A percentile compares a stretch with the other conserved stretches of the same genome.
These are phyloP conservation scores for Xylaria castorea DNA, from an alignment of 495 filamentous ascomycete genomes.

Conservation along the genomic window DNA sequence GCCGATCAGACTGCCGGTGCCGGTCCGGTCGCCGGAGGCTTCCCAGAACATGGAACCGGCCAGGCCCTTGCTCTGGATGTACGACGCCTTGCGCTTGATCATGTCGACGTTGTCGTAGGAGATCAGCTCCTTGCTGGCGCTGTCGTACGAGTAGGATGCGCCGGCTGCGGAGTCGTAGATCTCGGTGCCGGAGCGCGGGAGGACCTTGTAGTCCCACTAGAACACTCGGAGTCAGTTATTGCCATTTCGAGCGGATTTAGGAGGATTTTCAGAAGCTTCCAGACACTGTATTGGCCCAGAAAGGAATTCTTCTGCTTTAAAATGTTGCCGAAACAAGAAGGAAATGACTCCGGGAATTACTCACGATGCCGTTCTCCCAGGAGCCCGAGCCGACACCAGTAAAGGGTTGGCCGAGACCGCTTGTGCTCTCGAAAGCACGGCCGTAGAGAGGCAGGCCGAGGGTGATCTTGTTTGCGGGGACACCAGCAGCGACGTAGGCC, in stretches of 20 bases:
- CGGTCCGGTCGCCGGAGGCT: constrained; percentile 71
- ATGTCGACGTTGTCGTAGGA: constrained; percentile 75
- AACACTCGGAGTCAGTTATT: too few species aligned
- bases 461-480: constrained; percentile 71
- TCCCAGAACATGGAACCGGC: constrained; percentile 96
- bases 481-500: constrained; percentile 69
- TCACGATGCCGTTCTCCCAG: constrained; percentile 81
- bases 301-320: too few species aligned
- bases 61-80: constrained; percentile 66
- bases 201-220: constrained; percentile 86
- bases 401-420: constrained; percentile 71
- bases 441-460: constrained; percentile 91
- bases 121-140: constrained; percentile 63
- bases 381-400: constrained; percentile 66
- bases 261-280: too few species aligned
- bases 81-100: constrained; percentile 67
- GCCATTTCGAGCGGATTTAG: too few species aligned
- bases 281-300: too few species aligned
- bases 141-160: constrained; percentile 76
- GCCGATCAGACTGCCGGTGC: constrained; percentile 67
- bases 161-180: constrained; percentile 52
- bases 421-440: constrained; percentile 73
- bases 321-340: too few species aligned
- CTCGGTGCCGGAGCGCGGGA: constrained; percentile 57
- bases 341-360: too few species aligned